Evolutionary conservation across 208 protist genomes (phyloP), one percentile per base, ranked within the genome.

Genomic region (Leishmania lainsoni): DNA sequence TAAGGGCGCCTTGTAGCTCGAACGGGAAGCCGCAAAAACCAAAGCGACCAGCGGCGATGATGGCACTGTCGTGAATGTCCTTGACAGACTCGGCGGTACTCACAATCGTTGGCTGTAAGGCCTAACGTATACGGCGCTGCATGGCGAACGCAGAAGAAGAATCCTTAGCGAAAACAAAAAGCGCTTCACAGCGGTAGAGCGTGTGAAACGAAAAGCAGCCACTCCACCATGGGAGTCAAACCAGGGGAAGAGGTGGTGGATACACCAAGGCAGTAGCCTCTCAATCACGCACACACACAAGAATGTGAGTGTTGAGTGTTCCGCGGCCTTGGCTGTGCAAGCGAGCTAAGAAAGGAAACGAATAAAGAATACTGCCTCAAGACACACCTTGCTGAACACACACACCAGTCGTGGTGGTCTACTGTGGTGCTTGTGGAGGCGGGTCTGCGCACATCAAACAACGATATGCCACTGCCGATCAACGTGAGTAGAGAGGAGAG

Each of bases 21-120:
- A 98, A 93, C 45, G 97, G 93, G 35, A 97, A 93, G 54, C 97
- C 98, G 83, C 93, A 98, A 2, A 98, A 71, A 3, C 97, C 96
- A 85, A 99, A 99, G 48, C 97, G 97, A 75, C 97, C 93, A 32
- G 94, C 83, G 3, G 96, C 83, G 35, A 91, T 83, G 2, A 80
- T 91, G n/a, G 90, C 85, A 6, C 90, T 90, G 45, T 90, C 65
- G 32, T 49, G 14, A 9, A 96, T 75, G 68, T 93, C 91, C 29
- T 81, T 79, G 17, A 96, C 29, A 26, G 93, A 90, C 79, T 96
- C 90, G 2, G 83, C 71, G 3, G 70, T 69, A 14, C 70, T 80
- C 84, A 90, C 81, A 42, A 94, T 69, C 39, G 63, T 73, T 3
- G 80, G 78, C 26, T 49, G 59, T 29, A 65, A 74, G 45, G 58